A percentile compares a stretch with the other conserved stretches of the same genome.
Evolutionary conservation across 495 filamentous ascomycete genomes (phyloP).

Genomic region (Xanthoparmelia taractica): DNA sequence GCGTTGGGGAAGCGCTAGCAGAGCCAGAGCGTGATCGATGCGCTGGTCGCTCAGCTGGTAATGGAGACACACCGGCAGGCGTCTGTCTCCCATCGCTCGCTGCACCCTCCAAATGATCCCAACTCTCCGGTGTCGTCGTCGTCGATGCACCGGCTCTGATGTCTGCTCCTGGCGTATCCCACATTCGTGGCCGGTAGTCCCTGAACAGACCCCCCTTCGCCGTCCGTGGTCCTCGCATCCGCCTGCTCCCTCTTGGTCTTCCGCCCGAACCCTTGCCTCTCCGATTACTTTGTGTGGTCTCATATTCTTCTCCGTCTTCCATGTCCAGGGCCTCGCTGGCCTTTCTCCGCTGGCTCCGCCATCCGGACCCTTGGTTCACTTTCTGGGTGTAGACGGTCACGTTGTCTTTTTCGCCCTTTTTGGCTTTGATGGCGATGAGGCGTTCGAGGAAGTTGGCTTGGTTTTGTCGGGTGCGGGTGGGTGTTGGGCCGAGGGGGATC

Average conservation of each 20-base stretch:
- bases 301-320: neutral
- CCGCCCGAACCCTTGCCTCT: neutral
- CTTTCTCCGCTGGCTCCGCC: constrained; percentile 17
- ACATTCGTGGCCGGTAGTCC: constrained; percentile 11
- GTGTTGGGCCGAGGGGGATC: constrained; percentile 9
- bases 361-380: constrained; percentile 14
- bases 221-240: neutral
- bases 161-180: constrained; percentile 12
- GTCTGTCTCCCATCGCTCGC: neutral
- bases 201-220: constrained; percentile 14
- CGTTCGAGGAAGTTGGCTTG: constrained; percentile 42
- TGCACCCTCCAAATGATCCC: constrained; percentile 1
- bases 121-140: constrained; percentile 9
- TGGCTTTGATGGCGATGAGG: constrained; percentile 36
- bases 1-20: neutral
- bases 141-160: neutral
- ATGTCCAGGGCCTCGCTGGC: neutral
- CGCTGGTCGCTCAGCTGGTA: neutral
- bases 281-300: neutral
- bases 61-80: neutral
- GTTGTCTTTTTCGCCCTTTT: constrained; percentile 39
- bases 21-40: neutral
- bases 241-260: constrained; percentile 3
- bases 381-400: constrained; percentile 26
- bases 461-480: constrained; percentile 24